These are phyloP conservation scores for Seminavis robusta DNA, from an alignment of 108 stramenopile species.

Conservation along the genomic window DNA sequence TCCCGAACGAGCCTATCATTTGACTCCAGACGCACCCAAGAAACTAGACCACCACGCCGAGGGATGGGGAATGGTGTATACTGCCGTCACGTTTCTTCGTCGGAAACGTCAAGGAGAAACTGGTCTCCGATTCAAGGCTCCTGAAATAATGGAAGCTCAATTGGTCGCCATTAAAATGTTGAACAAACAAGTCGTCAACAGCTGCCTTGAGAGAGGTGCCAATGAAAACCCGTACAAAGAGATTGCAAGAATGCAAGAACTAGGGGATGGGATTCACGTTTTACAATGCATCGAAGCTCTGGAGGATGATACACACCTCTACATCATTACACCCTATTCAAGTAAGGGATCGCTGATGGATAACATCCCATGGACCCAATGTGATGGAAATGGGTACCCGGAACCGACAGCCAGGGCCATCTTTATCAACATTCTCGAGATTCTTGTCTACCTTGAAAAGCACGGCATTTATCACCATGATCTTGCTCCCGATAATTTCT, in stretches of 20 bases:
- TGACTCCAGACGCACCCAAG: too few relatives aligned
- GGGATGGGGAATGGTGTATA: too few relatives aligned
- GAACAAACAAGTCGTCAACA: constrained; percentile 24
- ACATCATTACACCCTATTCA: constrained; percentile 69
- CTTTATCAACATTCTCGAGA: constrained; percentile 51
- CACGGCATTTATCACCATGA: constrained; percentile 57
- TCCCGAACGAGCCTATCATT: too few relatives aligned
- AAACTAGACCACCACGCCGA: too few relatives aligned
- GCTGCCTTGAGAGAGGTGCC: constrained; percentile 13
- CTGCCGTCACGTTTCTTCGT: too few relatives aligned
- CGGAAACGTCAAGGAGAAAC: too few relatives aligned
- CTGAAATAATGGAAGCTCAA: constrained; percentile 3
- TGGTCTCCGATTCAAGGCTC: too few relatives aligned
- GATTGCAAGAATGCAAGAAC: constrained; percentile 35
- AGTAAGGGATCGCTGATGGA: too few relatives aligned
- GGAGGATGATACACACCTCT: constrained; percentile 58
- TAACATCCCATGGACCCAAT: too few relatives aligned
- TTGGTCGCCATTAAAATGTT: constrained; percentile 49
- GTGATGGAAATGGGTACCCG: too few relatives aligned
- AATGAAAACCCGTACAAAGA: constrained; percentile 44
- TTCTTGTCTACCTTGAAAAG: constrained; percentile 32
- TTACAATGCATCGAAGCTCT: constrained; percentile 36
- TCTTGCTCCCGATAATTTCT: constrained; percentile 63
- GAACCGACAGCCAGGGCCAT: too few relatives aligned
- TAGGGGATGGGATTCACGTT: constrained; percentile 49